phyloP scores from a whole-genome alignment of 2,329 filamentous ascomycete species.

The Nigrospora osmanthi region DNA sequence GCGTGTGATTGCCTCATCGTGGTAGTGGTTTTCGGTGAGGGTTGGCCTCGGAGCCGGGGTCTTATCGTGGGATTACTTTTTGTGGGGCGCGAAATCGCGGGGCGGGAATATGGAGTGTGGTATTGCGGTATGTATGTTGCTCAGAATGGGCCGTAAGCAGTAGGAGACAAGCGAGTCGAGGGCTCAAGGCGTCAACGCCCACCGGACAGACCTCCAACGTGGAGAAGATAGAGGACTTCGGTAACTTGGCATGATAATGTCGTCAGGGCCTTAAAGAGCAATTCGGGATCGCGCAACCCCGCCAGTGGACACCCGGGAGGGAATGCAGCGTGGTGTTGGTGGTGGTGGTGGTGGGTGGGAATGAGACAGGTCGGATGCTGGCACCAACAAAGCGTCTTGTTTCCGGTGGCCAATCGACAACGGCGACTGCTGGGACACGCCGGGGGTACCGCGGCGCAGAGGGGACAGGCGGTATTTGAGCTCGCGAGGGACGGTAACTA shows the following conservation, averaged over 20 bases:
- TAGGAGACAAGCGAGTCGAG: slow-evolving; percentile 8
- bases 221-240: slow-evolving; percentile 30
- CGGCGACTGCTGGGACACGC: too few species aligned
- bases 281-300: slow-evolving; percentile 7
- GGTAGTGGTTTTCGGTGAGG: slow-evolving; percentile 1
- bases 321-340: too few species aligned
- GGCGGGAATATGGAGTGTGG: slow-evolving; percentile 9
- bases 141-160: slow-evolving; percentile 8
- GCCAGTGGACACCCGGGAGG: not conserved
- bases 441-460: too few species aligned
- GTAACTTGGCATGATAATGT: slow-evolving; percentile 39
- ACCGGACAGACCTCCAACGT: slow-evolving; percentile 35
- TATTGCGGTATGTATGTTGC: not conserved
- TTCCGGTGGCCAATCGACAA: too few species aligned
- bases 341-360: too few species aligned
- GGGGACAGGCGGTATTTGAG: too few species aligned
- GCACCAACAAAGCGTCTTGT: too few species aligned
- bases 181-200: slow-evolving; percentile 34
- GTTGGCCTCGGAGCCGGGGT: too few species aligned
- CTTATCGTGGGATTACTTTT: not conserved
- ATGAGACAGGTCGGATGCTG: too few species aligned
- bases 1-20: slow-evolving; percentile 20
- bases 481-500: too few species aligned
- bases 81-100: slow-evolving; percentile 22
- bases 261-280: slow-evolving; percentile 14